Base-by-base conservation (phyloP, 2,329 filamentous ascomycete species). In the Lecanicillium sp. region DNA sequence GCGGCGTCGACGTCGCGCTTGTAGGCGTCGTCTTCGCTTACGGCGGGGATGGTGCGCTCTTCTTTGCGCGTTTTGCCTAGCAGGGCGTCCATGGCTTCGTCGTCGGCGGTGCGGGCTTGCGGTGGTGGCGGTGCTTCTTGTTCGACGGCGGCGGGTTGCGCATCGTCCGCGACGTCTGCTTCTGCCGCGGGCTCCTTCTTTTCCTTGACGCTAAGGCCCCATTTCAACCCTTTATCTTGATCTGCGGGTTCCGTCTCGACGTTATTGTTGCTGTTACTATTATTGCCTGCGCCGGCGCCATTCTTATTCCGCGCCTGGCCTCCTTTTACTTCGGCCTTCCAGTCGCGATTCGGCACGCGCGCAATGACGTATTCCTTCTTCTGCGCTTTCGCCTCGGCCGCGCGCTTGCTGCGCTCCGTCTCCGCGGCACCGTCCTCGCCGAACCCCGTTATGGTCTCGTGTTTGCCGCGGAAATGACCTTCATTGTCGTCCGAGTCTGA, bases 1-100 rank as follows among this genome's bases (percentile, higher is more conserved):
- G 87, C 82, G 18, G 74, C 66, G 11, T 74, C 69, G 20, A 89
- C 74, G 56, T 90, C 86, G 18, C 76, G 72, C 22, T 70, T 69
- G 52, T 87, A 89, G 3, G 79, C 79, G 43, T 84, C 81, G 46
- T 74, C 68, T 48, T 85, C 81, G n/a, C 70, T 71, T 12, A 27
- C 17, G 15, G 19, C 53, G 4, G 56, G 54, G 41, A 84, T 81
- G 13, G 80, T 58, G 11, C 77, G 62, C 42, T 77, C 55, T 12
- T 55, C 54, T 15, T 59, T 69, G 17, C 61, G 50, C 53, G 48
- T 69, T 55, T 76, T 72, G 3, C 75, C 74, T 8, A 86, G 64
- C 8, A 89, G 68, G 5, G 83, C 80, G 43, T 80, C 74, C 43
- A 88, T 62, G 8, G 84, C 84, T 49, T 74, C 64, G 4, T 70